Evolutionary conservation across 768 basidiomycete genomes (phyloP), one percentile per base, ranked within the genome.

Genomic region (Termitomyces sp.): DNA sequence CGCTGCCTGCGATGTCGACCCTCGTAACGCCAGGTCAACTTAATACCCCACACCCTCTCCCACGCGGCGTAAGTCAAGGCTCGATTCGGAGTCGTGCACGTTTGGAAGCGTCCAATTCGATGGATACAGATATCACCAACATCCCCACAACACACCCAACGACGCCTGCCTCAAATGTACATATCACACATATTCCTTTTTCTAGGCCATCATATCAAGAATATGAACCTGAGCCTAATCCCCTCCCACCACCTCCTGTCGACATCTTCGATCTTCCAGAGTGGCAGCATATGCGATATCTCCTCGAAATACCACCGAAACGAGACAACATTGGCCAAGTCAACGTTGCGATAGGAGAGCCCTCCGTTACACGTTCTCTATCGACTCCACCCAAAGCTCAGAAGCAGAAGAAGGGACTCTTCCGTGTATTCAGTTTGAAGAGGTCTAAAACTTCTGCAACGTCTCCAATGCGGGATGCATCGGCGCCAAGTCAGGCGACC

Each of bases 231-330:
- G 35, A 33, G 29, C 53, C 36, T 27, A 54, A 56, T 36, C 54
- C 50, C 23, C 36, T 55, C 20, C 49, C 53, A 5, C 3, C 31
- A 25, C 38, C 56, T 29, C 50, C 38, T 22, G 52, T 52, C 7
- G 49, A 10, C 79, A 89, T 16, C 88, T 88, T 0, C 53, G 64
- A 3, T 86, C 82, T 0, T 88, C 89, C 0, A 68, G 70, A 44
- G 80, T 40, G 50, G 50, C 44, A 43, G 5, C 52, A 41, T n/a
- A 13, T 53, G 35, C 50, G 40, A 32, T 51, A 51, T 51, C 50
- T 51, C 23, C 52, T 53, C 7, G 38, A 45, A n/a, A 35, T 45
- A 13, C 42, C 52, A 16, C 40, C 52, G 12, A 38, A 36, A 29
- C 52, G 38, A 29, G 40, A 51, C 38, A 51, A 41, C 38, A 31